These are phyloP conservation scores for Yamadazyma mexicana DNA, from an alignment of 1,139 yeast genomes.

Conservation along the genomic window DNA sequence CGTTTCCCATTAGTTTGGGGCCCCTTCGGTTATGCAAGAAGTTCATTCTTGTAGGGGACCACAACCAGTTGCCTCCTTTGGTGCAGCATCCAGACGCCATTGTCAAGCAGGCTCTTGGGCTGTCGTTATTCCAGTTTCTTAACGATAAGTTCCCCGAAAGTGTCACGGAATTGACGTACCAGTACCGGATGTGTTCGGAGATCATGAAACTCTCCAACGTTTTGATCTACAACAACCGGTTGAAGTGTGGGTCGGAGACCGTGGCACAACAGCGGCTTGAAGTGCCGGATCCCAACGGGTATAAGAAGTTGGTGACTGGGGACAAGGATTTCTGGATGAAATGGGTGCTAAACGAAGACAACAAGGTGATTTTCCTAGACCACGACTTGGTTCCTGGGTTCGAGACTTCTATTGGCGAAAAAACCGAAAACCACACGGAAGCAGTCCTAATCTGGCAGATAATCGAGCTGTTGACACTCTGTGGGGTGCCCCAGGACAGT, in stretches of 20 bases:
- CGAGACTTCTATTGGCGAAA: constrained; percentile 63
- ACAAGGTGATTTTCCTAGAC: constrained; percentile 71
- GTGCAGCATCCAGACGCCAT: constrained; percentile 62
- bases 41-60: constrained; percentile 93
- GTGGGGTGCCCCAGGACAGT: constrained; percentile 60
- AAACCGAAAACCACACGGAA: constrained; percentile 71
- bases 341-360: constrained; percentile 28
- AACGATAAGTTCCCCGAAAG: constrained; percentile 72
- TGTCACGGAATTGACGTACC: constrained; percentile 73
- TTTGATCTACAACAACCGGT: constrained; percentile 70
- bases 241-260: constrained; percentile 68
- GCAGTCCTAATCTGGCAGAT: constrained; percentile 63
- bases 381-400: constrained; percentile 66
- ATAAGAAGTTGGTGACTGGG: constrained; percentile 13
- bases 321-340: constrained; percentile 32
- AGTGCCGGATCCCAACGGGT: constrained; percentile 40
- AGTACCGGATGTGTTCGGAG: constrained; percentile 90
- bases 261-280: constrained; percentile 60
- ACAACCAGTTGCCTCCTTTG: constrained; percentile 85
- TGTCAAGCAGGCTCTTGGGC: constrained; percentile 63
- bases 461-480: constrained; percentile 54
- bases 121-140: constrained; percentile 71
- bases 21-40: constrained; percentile 76
- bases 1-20: constrained; percentile 87
- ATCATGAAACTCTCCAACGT: constrained; percentile 82